Conservation (phyloP, 768 basidiomycete genomes). For the Hypholoma fasciculare region DNA sequence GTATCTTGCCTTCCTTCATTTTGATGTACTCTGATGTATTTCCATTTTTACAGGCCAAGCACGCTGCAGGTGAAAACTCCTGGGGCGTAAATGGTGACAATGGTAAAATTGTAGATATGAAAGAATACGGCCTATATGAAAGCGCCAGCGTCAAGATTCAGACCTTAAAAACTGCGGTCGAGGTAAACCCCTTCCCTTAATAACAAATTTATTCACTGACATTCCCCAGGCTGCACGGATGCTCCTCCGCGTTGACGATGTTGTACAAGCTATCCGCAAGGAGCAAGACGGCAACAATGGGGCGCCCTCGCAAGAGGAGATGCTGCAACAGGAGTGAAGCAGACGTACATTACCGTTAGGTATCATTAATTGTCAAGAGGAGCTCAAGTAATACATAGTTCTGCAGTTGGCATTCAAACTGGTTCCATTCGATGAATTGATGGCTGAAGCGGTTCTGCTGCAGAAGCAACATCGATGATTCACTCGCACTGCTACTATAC, state of each 20-base stretch:
- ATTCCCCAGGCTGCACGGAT: constrained; percentile 76
- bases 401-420: too few relatives aligned
- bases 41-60: constrained; percentile 71
- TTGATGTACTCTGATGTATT: background rate
- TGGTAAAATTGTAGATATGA: constrained; percentile 96
- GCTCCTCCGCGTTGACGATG: constrained; percentile 90
- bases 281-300: constrained; percentile 57
- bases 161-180: constrained; percentile 95
- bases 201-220: background rate
- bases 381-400: too few relatives aligned
- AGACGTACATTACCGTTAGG: too few relatives aligned
- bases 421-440: too few relatives aligned
- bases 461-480: too few relatives aligned
- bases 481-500: too few relatives aligned
- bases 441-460: too few relatives aligned
- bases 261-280: constrained; percentile 85
- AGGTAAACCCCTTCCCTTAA: constrained; percentile 45
- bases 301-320: constrained; percentile 57
- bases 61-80: constrained; percentile 85
- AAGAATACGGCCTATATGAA: constrained; percentile 89
- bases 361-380: too few relatives aligned
- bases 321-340: constrained; percentile 34
- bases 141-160: constrained; percentile 98
- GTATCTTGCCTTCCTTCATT: constrained; percentile 24
- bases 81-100: constrained; percentile 97